These are phyloP conservation scores for Lithospermum erythrorhizon DNA, from an alignment of 257 asterid genomes.

Conservation along the genomic window DNA sequence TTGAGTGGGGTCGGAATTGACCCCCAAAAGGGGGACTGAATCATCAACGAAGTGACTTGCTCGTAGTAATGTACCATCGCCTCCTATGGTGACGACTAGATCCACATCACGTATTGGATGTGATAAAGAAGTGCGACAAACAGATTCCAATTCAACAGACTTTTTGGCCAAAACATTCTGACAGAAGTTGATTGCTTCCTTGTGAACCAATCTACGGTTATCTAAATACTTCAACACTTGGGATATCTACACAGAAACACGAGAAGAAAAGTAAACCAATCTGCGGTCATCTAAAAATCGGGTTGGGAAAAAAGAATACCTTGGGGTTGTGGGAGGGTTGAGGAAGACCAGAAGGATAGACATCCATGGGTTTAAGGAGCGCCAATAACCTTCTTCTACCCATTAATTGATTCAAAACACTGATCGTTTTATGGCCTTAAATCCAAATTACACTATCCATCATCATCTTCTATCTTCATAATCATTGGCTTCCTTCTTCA, in stretches of 20 bases:
- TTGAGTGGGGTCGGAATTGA: slow-evolving; percentile 88
- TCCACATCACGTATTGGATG: slow-evolving; percentile 59
- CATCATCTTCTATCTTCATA: too few species aligned
- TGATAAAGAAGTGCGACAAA: slow-evolving; percentile 43
- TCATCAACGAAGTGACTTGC: slow-evolving; percentile 85
- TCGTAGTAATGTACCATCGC: slow-evolving; percentile 82
- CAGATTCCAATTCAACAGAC: slow-evolving; percentile 47
- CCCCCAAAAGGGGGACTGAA: slow-evolving; percentile 74
- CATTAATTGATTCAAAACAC: too few species aligned
- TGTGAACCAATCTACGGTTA: slow-evolving; percentile 58
- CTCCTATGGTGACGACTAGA: slow-evolving; percentile 76
- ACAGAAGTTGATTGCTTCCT: slow-evolving; percentile 57
- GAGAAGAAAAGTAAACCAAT: too few species aligned
- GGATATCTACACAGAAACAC: slow-evolving; percentile 7
- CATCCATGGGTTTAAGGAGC: too few species aligned
- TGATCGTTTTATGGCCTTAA: too few species aligned
- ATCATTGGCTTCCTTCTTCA: too few species aligned
- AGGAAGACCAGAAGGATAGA: too few species aligned
- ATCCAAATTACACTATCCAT: too few species aligned
- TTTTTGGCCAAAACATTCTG: slow-evolving; percentile 62
- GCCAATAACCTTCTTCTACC: too few species aligned
- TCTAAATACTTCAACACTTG: slow-evolving; percentile 59
- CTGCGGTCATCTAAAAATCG: too few species aligned
- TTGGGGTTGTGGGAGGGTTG: too few species aligned
- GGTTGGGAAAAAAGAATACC: too few species aligned